Evolutionary conservation across 164 flowering plant species (phyloP).

Genomic region (Aristolochia contorta): DNA sequence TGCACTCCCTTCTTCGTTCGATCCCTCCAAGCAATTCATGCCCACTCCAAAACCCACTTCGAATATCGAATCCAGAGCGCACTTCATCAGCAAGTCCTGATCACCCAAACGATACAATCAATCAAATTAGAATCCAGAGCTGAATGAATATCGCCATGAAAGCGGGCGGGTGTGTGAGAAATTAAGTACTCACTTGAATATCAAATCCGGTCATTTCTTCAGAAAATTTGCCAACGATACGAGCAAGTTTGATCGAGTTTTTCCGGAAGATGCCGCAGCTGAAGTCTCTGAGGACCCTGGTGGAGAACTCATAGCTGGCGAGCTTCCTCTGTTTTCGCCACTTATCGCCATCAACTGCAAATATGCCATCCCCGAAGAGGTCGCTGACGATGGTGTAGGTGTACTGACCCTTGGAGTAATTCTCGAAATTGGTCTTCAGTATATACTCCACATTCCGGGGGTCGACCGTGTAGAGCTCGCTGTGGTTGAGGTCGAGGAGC

Average conservation of each 20-base stretch:
- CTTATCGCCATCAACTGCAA: constrained; percentile 54
- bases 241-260: constrained; percentile 37
- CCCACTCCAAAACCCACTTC: constrained; percentile 71
- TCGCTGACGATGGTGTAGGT: background rate
- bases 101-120: background rate
- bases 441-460: background rate
- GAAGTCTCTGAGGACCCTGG: constrained; percentile 42
- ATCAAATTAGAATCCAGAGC: background rate
- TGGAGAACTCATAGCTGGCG: constrained; percentile 48
- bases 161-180: background rate
- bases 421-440: background rate
- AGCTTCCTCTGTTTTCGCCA: constrained; percentile 58
- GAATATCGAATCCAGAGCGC: constrained; percentile 50
- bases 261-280: constrained; percentile 39
- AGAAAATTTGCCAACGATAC: constrained; percentile 16
- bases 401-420: background rate
- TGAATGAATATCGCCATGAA: background rate
- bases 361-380: constrained; percentile 24
- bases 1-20: constrained; percentile 23
- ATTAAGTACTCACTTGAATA: background rate
- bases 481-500: background rate
- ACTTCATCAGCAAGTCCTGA: constrained; percentile 50
- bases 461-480: background rate
- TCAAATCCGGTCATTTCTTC: background rate
- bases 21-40: constrained; percentile 36